Percentiles rank a stretch among this genome's conserved stretches.
phyloP scores from a whole-genome alignment of 495 filamentous ascomycete genomes.

The Annulohypoxylon moriforme region DNA sequence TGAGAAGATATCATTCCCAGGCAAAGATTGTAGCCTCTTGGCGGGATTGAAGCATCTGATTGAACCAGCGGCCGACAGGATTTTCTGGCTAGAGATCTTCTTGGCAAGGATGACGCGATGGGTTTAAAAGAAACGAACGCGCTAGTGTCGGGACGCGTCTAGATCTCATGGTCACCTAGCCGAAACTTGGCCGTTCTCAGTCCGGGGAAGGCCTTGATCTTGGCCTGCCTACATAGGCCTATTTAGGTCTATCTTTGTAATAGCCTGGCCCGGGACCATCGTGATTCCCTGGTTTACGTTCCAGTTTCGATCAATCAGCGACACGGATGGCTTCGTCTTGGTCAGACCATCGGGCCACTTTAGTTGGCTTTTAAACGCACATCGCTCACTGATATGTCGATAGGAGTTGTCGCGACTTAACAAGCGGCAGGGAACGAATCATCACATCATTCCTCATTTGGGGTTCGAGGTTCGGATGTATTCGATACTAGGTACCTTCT shows the following conservation, averaged over 20 bases:
- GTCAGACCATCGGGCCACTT: constrained; percentile 8
- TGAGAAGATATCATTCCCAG: constrained; percentile 11
- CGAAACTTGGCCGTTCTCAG: constrained; percentile 23
- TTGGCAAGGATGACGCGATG: constrained; percentile 40
- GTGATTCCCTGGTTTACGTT: constrained; percentile 10
- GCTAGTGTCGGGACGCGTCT: constrained; percentile 40
- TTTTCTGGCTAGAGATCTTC: constrained; percentile 29
- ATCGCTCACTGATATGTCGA: constrained; percentile 14
- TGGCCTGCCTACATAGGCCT: constrained; percentile 6
- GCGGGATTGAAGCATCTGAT: constrained; percentile 31
- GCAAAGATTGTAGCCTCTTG: constrained; percentile 26
- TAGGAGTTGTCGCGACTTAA: constrained; percentile 24
- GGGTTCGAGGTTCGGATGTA: constrained; percentile 3
- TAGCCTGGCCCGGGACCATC: constrained; percentile 6
- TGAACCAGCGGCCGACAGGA: constrained; percentile 32
- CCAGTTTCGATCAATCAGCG: constrained; percentile 27
- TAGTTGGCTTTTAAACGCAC: constrained; percentile 1
- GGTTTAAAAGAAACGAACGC: constrained; percentile 19
- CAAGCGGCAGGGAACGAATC: constrained; percentile 7
- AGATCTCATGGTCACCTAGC: constrained; percentile 26
- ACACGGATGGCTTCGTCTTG: constrained; percentile 21
- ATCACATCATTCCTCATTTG: constrained; percentile 11
- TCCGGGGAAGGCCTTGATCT: constrained; percentile 29
- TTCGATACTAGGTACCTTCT: constrained; percentile 3
- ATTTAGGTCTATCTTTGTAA: background rate